Conservation (phyloP, 2,329 filamentous ascomycete species). For the Aspergillus hortae region DNA sequence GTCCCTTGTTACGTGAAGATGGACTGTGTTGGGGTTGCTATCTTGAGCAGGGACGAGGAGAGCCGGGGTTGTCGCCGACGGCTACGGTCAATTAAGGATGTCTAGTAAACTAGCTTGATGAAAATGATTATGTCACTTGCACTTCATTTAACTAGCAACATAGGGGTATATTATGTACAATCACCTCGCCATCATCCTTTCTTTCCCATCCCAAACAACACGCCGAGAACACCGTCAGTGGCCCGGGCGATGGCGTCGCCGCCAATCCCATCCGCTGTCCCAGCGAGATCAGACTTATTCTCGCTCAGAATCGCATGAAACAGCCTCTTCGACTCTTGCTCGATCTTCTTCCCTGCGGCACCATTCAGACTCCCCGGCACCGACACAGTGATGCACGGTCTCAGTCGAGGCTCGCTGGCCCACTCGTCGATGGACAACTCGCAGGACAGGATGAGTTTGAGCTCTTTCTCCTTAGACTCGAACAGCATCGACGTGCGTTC, state of each 20-base stretch:
- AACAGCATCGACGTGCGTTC: conserved; percentile 35
- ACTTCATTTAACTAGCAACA: neutral
- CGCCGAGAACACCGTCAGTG: conserved; percentile 31
- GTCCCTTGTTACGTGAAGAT: conserved; percentile 21
- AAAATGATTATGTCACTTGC: too few species aligned
- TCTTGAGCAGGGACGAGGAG: neutral
- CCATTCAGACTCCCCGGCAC: conserved; percentile 8
- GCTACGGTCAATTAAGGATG: too few species aligned
- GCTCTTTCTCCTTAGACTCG: conserved; percentile 11
- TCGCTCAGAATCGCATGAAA: conserved; percentile 34
- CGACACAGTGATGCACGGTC: conserved; percentile 34
- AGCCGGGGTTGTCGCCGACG: neutral
- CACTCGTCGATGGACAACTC: conserved; percentile 35
- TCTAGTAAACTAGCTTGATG: too few species aligned
- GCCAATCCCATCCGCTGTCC: conserved; percentile 15
- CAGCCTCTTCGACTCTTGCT: conserved; percentile 36
- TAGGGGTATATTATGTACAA: neutral
- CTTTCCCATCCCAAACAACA: conserved; percentile 22
- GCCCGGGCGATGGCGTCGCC: conserved; percentile 31
- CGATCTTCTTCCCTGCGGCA: conserved; percentile 25
- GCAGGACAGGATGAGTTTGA: conserved; percentile 32
- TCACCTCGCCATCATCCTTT: neutral
- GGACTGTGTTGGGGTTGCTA: neutral
- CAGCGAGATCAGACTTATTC: conserved; percentile 4
- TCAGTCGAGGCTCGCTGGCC: conserved; percentile 39